Evolutionary conservation across 2,329 filamentous ascomycete species (phyloP), one percentile per base, ranked within the genome.

Genomic region (Nemania diffusa): DNA sequence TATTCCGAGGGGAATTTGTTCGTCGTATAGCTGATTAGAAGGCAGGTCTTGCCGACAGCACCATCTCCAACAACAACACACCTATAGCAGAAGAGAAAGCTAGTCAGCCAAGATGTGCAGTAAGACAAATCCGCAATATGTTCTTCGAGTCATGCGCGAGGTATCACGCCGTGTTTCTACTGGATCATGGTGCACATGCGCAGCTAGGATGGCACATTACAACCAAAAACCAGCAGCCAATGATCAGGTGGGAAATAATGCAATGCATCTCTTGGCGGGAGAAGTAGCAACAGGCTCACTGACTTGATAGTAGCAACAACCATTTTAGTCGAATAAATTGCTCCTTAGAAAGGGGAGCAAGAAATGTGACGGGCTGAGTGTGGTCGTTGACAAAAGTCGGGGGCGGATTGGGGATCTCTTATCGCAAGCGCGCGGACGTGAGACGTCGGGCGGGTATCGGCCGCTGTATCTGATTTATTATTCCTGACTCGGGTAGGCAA

Each of bases 1-100:
- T 99, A 99, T 94, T 99, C 96, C 77, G 94, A 97, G 40, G 96
- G 96, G 82, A 99, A 99, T 78, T 98, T 98, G 88, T 99, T 99
- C 72, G 96, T 99, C 72, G 96, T 99, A 84, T 99, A 99, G 81
- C 93, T 97, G 84, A 99, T 99, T 79, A 99, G 90, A 72, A 99
- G 90, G 84, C 96, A 99, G 73, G 96, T 99, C 88, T 99, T 99
- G 81, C 96, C 96, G 75, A 99, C 96, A 73, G 96, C 96, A 94
- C 96, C 96, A 83, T 99, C 96, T 81, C 96, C 96, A 77, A 99
- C 96, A 75, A 99, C 96, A 78, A 99, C 96, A 84, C 96, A 99
- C 84, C 96, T 99, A 74, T 48, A 68, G 48, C 24, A 22, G 56
- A 66, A 56, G n/a, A 29, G 48, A 51, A 58, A 56, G 7, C 55